Evolutionary conservation across 306 rosid genomes (phyloP).

Genomic region (Hippophae gyantsensis): DNA sequence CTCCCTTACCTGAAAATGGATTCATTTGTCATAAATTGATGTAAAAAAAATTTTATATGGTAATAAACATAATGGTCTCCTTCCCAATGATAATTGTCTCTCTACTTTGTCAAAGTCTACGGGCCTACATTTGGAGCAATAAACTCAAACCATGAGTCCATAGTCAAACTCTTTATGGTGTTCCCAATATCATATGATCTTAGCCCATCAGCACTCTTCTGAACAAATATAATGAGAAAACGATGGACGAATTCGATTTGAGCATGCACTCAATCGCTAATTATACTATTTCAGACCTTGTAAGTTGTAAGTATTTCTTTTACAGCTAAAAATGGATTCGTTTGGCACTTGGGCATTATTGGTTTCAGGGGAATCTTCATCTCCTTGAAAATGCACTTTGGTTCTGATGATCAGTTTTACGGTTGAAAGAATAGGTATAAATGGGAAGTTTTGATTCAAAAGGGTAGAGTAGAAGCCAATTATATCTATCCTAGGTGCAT

Average conservation of each 20-base stretch:
- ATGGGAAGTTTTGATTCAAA: no score
- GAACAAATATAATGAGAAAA: conserved; percentile 5
- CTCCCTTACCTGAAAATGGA: conserved; percentile 90
- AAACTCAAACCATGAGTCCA: no score
- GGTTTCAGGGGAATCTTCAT: conserved; percentile 25
- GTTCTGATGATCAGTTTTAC: no score
- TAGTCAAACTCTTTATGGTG: background rate
- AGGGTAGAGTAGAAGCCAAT: no score
- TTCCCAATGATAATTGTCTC: conserved; percentile 16
- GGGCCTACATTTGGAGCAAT: no score
- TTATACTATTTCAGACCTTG: conserved; percentile 1
- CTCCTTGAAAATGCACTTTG: conserved; percentile 38
- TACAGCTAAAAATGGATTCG: conserved; percentile 15
- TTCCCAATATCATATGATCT: conserved; percentile 21
- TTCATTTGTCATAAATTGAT: no score
- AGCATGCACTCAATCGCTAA: conserved; percentile 11
- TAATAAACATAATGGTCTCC: no score
- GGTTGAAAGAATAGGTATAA: no score
- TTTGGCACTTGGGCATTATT: conserved; percentile 3
- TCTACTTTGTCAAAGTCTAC: conserved; percentile 4
- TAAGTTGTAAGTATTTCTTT: conserved; percentile 15
- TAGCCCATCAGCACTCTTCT: background rate
- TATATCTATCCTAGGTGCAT: no score
- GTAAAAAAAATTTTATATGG: no score
- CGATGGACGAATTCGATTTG: conserved; percentile 12